These are phyloP conservation scores for Astrothelium subdiscretum DNA, from an alignment of 495 filamentous ascomycete genomes.

Conservation along the genomic window DNA sequence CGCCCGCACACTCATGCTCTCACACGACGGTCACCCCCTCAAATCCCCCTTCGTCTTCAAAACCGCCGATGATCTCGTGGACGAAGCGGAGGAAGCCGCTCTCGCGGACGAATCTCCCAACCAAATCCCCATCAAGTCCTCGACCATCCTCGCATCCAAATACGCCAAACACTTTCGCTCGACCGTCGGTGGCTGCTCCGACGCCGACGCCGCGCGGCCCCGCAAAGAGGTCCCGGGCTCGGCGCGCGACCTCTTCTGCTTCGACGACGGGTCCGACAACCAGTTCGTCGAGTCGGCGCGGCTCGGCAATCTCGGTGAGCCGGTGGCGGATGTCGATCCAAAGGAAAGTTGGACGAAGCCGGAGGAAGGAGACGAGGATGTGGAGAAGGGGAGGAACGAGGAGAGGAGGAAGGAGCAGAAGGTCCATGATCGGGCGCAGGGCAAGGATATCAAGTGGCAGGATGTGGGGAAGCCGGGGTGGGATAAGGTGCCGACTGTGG, in stretches of 20 bases:
- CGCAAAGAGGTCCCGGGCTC: conserved; percentile 8
- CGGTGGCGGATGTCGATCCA: background rate
- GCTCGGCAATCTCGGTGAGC: background rate
- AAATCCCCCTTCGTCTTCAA: background rate
- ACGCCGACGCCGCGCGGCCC: conserved; percentile 10
- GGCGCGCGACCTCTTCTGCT: conserved; percentile 29
- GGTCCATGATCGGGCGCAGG: background rate
- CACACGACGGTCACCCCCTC: conserved; percentile 16
- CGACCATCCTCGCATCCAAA: background rate
- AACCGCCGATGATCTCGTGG: background rate
- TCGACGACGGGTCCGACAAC: conserved; percentile 18
- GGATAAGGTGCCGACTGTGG: background rate
- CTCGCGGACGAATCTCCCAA: background rate
- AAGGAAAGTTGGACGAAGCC: background rate
- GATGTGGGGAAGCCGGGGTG: background rate
- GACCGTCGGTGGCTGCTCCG: conserved; percentile 24
- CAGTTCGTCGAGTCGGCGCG: conserved; percentile 7
- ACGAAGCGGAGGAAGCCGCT: conserved; percentile 7
- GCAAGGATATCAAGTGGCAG: background rate
- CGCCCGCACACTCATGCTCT: conserved; percentile 21
- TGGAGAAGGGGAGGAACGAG: background rate
- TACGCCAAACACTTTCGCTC: conserved; percentile 13
- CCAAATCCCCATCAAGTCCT: background rate
- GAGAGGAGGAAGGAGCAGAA: background rate
- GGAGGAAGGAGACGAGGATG: conserved; percentile 16